phyloP scores from a whole-genome alignment of 208 protist genomes.

The Crithidia expoeki region DNA sequence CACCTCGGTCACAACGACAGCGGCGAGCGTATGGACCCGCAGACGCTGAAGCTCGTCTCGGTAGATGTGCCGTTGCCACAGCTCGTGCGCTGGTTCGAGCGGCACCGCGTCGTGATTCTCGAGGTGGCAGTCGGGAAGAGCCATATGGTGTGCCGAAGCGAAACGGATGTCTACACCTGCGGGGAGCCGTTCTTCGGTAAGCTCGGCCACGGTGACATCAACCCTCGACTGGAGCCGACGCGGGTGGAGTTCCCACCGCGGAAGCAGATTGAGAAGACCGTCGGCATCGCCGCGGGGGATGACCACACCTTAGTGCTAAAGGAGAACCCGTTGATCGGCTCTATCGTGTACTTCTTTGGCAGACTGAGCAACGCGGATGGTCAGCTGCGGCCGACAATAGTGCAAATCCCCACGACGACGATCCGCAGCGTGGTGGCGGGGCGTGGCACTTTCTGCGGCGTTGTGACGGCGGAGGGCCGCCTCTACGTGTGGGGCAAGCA shows the following conservation, averaged over 20 bases:
- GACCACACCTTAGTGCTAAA: slow-evolving; percentile 81
- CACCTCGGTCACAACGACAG: slow-evolving; percentile 75
- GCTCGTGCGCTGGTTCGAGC: slow-evolving; percentile 72
- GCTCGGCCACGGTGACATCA: slow-evolving; percentile 62
- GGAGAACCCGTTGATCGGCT: slow-evolving; percentile 56
- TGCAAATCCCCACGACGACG: slow-evolving; percentile 40
- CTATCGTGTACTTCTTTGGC: slow-evolving; percentile 84
- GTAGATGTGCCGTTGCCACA: slow-evolving; percentile 49
- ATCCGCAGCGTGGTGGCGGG: slow-evolving; percentile 53
- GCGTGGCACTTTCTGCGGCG: slow-evolving; percentile 49
- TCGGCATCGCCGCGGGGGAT: slow-evolving; percentile 71
- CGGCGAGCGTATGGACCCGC: slow-evolving; percentile 59
- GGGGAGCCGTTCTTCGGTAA: slow-evolving; percentile 78
- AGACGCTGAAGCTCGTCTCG: slow-evolving; percentile 62
- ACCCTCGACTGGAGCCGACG: slow-evolving; percentile 39
- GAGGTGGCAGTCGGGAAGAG: slow-evolving; percentile 67
- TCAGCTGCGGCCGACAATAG: slow-evolving; percentile 54
- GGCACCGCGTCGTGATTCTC: slow-evolving; percentile 62
- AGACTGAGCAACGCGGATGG: slow-evolving; percentile 61
- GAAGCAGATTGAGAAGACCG: slow-evolving; percentile 53
- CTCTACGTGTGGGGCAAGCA: slow-evolving; percentile 86
- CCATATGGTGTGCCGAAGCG: slow-evolving; percentile 67
- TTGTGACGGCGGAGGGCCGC: slow-evolving; percentile 41
- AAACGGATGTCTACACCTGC: slow-evolving; percentile 75
- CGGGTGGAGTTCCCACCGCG: slow-evolving; percentile 69